phyloP scores from a whole-genome alignment of 768 basidiomycete genomes.

The Tremella fuciformis region DNA sequence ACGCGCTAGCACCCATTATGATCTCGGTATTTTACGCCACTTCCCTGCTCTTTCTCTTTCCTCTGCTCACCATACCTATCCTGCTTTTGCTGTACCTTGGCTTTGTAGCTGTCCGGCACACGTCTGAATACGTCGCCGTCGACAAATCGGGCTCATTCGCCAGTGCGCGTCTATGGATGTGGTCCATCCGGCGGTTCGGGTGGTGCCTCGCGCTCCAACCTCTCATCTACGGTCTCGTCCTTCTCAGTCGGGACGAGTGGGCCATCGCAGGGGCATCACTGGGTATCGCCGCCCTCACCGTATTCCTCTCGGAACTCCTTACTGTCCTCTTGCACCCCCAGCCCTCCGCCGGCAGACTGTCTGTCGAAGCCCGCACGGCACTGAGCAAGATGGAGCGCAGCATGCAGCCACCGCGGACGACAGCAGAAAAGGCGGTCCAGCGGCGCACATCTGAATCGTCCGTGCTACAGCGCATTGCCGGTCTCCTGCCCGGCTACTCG shows the following conservation, averaged over 20 bases:
- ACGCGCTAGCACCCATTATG: constrained; percentile 64
- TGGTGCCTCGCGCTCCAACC: constrained; percentile 72
- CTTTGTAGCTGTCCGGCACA: constrained; percentile 66
- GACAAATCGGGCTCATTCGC: constrained; percentile 67
- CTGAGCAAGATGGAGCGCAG: constrained; percentile 8
- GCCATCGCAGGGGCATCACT: constrained; percentile 66
- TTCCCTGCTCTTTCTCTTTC: constrained; percentile 71
- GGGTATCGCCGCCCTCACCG: constrained; percentile 57
- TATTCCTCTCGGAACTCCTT: constrained; percentile 65
- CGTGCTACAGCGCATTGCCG: constrained; percentile 38
- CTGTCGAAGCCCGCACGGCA: not conserved
- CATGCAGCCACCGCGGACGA: constrained; percentile 49
- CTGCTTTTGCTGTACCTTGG: constrained; percentile 60
- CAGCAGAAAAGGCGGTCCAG: constrained; percentile 58
- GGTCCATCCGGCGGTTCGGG: constrained; percentile 70
- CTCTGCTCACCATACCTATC: constrained; percentile 70
- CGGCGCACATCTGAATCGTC: constrained; percentile 48
- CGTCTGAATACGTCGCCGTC: constrained; percentile 73
- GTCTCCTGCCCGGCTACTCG: constrained; percentile 64
- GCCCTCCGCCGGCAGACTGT: constrained; percentile 1
- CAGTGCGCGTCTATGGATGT: constrained; percentile 59
- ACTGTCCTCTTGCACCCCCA: constrained; percentile 48
- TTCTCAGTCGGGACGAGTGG: constrained; percentile 68
- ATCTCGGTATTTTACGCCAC: constrained; percentile 70
- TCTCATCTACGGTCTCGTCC: constrained; percentile 68